phyloP scores from a whole-genome alignment of 164 flowering plant genomes.

The Euptelea pleiosperma region DNA sequence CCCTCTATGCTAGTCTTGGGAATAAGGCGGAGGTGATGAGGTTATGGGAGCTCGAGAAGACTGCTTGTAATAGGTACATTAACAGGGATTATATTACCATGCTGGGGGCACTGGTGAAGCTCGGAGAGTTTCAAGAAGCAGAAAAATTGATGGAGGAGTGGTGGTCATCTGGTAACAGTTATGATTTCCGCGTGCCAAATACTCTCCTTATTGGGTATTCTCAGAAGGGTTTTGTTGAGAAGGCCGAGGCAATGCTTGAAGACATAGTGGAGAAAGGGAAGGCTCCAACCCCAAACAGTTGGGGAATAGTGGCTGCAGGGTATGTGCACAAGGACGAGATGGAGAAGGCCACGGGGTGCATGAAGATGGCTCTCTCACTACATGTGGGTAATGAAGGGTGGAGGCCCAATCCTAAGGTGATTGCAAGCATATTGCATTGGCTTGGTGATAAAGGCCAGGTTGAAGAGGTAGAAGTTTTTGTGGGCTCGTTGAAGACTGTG shows the following conservation, averaged over 20 bases:
- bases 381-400: slow-evolving; percentile 28
- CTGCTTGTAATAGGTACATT: slow-evolving; percentile 38
- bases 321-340: slow-evolving; percentile 33
- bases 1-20: slow-evolving; percentile 57
- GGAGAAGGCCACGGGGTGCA: slow-evolving; percentile 40
- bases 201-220: slow-evolving; percentile 37
- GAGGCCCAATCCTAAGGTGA: slow-evolving; percentile 34
- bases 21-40: slow-evolving; percentile 51
- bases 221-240: slow-evolving; percentile 40
- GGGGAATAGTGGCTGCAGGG: slow-evolving; percentile 45
- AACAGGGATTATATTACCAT: slow-evolving; percentile 56
- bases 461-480: slow-evolving; percentile 44
- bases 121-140: slow-evolving; percentile 61
- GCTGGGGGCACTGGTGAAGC: slow-evolving; percentile 48
- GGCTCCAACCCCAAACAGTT: slow-evolving; percentile 32
- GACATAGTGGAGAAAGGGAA: slow-evolving; percentile 38
- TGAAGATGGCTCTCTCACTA: slow-evolving; percentile 46
- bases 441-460: slow-evolving; percentile 40
- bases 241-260: slow-evolving; percentile 54
- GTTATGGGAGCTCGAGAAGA: slow-evolving; percentile 49
- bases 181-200: slow-evolving; percentile 55
- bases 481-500: slow-evolving; percentile 28
- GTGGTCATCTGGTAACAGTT: slow-evolving; percentile 56
- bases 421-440: slow-evolving; percentile 33
- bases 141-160: slow-evolving; percentile 55